Evolutionary conservation across 345 rosid genomes (phyloP).

Genomic region (Anastatica hierochuntica): DNA sequence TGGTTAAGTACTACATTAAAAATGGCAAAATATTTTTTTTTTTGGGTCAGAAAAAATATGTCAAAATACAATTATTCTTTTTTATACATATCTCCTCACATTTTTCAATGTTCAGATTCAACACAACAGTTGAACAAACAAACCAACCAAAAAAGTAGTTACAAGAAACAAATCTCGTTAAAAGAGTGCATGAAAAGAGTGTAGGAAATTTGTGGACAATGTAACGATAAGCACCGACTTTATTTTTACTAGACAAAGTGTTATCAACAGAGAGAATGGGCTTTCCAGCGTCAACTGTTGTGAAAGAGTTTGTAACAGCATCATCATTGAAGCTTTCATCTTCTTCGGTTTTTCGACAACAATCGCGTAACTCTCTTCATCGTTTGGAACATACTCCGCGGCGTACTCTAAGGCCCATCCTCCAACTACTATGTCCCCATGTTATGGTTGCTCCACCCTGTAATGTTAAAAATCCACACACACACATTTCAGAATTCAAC

Average conservation of each 20-base stretch:
- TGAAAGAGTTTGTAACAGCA: constrained; percentile 68
- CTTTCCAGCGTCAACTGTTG: constrained; percentile 69
- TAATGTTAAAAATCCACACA: not conserved
- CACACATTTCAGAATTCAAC: not conserved
- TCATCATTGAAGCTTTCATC: constrained; percentile 46
- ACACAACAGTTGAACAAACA: no score
- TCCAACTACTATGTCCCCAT: constrained; percentile 95
- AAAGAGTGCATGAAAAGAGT: no score
- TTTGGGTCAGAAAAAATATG: no score
- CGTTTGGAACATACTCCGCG: constrained; percentile 84
- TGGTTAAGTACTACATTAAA: no score
- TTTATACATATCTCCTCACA: no score
- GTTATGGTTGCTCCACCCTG: constrained; percentile 82
- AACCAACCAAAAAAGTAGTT: no score
- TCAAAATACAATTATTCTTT: no score
- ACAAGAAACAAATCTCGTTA: no score
- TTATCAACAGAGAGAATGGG: constrained; percentile 86
- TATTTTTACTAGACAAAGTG: constrained; percentile 61
- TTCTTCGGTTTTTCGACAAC: constrained; percentile 74
- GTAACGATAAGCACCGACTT: constrained; percentile 92
- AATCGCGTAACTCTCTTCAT: constrained; percentile 62
- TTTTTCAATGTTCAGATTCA: no score
- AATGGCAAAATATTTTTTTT: no score
- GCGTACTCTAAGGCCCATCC: constrained; percentile 98
- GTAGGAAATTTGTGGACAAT: constrained; percentile 68